These are phyloP conservation scores for Pythium myriotylum DNA, from an alignment of 352 stramenopile genomes.

Conservation along the genomic window DNA sequence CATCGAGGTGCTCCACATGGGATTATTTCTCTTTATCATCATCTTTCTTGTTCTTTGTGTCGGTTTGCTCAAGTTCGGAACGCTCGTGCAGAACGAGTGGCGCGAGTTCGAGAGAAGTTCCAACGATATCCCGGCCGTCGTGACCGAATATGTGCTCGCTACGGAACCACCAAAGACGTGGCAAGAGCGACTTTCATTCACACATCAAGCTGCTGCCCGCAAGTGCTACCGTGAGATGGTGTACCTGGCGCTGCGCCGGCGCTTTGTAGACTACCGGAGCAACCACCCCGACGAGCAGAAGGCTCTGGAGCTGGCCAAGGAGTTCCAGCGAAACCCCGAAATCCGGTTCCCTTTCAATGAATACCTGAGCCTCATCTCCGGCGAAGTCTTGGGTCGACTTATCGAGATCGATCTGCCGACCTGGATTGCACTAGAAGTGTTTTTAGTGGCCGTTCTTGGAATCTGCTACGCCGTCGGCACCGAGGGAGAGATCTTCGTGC, in stretches of 20 bases:
- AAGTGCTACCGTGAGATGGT: conserved; percentile 65
- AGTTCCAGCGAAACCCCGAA: conserved; percentile 64
- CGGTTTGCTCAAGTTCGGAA: conserved; percentile 58
- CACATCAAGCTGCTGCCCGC: conserved; percentile 29
- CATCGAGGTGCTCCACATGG: conserved; percentile 78
- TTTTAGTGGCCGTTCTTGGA: conserved; percentile 48
- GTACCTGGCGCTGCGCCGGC: conserved; percentile 59
- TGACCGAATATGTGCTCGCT: conserved; percentile 63
- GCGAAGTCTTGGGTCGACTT: conserved; percentile 66
- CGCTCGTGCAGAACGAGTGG: conserved; percentile 68
- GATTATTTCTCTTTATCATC: conserved; percentile 79
- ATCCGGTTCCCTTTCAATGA: conserved; percentile 75
- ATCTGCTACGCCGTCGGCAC: conserved; percentile 47
- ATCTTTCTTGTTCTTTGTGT: conserved; percentile 78
- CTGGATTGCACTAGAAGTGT: conserved; percentile 57
- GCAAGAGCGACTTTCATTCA: conserved; percentile 38
- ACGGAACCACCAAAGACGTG: conserved; percentile 49
- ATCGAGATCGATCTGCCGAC: conserved; percentile 76
- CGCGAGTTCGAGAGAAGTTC: conserved; percentile 68
- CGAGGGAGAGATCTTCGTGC: conserved; percentile 44
- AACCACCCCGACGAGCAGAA: conserved; percentile 61
- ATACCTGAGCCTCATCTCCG: conserved; percentile 76
- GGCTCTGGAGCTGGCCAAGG: conserved; percentile 47
- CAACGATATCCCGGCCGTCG: conserved; percentile 54
- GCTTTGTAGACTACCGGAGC: conserved; percentile 71